Percentiles rank a stretch among this genome's conserved stretches.
Evolutionary conservation across 2,329 filamentous ascomycete species (phyloP).

Genomic region (Davidsoniella neocaledoniae): DNA sequence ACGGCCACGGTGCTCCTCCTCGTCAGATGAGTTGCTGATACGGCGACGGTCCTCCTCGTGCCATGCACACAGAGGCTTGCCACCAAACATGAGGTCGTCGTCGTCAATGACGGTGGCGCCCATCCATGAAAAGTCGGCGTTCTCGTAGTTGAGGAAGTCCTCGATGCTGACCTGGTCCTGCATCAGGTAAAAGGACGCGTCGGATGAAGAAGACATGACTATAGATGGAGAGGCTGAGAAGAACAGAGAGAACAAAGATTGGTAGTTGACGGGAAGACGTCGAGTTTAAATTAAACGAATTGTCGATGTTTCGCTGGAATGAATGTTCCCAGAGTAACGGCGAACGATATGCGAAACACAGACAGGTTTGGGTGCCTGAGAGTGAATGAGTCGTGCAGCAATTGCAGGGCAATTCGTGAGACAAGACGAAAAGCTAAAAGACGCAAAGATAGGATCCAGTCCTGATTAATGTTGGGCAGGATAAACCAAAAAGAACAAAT

Average conservation of each 20-base stretch:
- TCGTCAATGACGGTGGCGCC: constrained; percentile 41
- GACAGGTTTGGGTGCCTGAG: constrained; percentile 1
- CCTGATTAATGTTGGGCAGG: background rate
- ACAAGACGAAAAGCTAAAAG: background rate
- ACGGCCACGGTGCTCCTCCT: constrained; percentile 24
- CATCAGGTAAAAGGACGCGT: constrained; percentile 1
- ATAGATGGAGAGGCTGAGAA: background rate
- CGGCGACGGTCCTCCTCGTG: constrained; percentile 40
- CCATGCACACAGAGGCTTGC: constrained; percentile 41
- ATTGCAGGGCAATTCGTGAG: background rate
- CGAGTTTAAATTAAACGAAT: background rate
- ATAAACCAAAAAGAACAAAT: background rate
- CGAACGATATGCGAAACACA: constrained; percentile 4
- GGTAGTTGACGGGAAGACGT: background rate
- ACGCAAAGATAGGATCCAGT: too few species aligned
- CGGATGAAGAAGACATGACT: constrained; percentile 6
- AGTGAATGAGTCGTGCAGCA: background rate
- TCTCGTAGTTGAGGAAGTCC: constrained; percentile 8
- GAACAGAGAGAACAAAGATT: background rate
- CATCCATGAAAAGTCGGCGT: constrained; percentile 21
- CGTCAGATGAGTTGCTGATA: constrained; percentile 24
- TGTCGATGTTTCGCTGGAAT: background rate
- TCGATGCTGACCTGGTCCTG: constrained; percentile 3
- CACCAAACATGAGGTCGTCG: constrained; percentile 43
- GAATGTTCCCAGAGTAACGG: constrained; percentile 1